These are phyloP conservation scores for Papiliotrema nemorosa DNA, from an alignment of 1,284 basidiomycete species.

Conservation along the genomic window DNA sequence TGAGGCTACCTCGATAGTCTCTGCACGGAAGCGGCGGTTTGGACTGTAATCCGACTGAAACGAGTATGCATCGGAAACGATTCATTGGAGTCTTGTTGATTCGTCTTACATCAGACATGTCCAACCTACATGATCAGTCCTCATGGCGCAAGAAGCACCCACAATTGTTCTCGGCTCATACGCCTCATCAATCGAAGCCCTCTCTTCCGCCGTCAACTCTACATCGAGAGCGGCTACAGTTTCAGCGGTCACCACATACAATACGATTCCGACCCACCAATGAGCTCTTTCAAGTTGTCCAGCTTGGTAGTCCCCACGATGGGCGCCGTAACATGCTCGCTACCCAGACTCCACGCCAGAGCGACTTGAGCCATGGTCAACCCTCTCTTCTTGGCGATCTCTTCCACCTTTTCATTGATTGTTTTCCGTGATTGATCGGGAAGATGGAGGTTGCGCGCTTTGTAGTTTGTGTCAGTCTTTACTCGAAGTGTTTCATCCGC, in stretches of 20 bases:
- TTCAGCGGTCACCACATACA: background rate
- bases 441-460: constrained; percentile 11
- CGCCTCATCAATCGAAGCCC: constrained; percentile 54
- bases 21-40: too few relatives aligned
- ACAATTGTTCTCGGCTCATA: constrained; percentile 39
- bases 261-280: constrained; percentile 17
- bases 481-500: constrained; percentile 21
- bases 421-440: constrained; percentile 23
- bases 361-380: constrained; percentile 60
- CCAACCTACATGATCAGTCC: background rate
- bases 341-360: constrained; percentile 55
- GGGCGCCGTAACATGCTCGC: constrained; percentile 36
- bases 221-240: constrained; percentile 51
- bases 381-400: constrained; percentile 55
- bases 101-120: background rate
- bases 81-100: too few relatives aligned
- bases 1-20: too few relatives aligned
- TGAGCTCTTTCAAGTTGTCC: constrained; percentile 36
- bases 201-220: constrained; percentile 56
- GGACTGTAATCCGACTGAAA: too few relatives aligned
- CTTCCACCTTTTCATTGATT: constrained; percentile 53
- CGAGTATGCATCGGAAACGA: too few relatives aligned
- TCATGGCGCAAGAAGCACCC: too few relatives aligned
- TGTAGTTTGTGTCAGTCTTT: constrained; percentile 21
- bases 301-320: constrained; percentile 42